Base-by-base conservation (phyloP, 352 stramenopile genomes). In the Blastocystis sp. region DNA sequence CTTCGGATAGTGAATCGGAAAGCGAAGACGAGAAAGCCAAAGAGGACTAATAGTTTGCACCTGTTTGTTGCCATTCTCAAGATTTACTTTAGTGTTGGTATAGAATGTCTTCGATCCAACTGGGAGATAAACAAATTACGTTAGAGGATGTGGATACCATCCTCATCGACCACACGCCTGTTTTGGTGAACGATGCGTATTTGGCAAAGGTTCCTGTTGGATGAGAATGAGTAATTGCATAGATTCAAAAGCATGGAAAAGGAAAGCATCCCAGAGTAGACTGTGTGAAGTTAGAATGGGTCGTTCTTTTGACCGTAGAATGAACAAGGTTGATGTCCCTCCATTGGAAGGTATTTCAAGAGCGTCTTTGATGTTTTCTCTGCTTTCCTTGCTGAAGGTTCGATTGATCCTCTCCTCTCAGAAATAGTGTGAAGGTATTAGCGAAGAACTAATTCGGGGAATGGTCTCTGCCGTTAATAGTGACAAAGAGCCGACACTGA, bases 101-200 rank as follows among this genome's bases (percentile, higher is more conserved):
- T n/a, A 59, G 50, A 45, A 80, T 80, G 70, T 62, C 70, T 61
- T 34, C 7, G 47, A 66, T 80, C 29, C 70, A 80, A 20, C 26
- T 90, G n/a, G 87, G 87, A 26, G 75, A 90, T 6, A 87, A 79
- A 90, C 76, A 87, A 79, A n/a, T 90, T 18, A 89, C 73, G 2
- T 39, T 90, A n/a, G 87, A 90, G 34, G 87, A 90, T 61, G 34
- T 90, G 37, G 76, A 89, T 45, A 37, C 47, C 3, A 76, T 90
- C n/a, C 39, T 88, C 34, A 47, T 62, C 54, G 47, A 43, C 26
- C 39, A 39, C n/a, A 88, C 26, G 0, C 29, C 37, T 29, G 26
- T 90, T 29, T 18, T 15, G 23, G 70, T 90, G n/a, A 77, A 90
- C 77, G 4, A 18, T 61, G 56, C 77, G 39, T 39, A 37, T 54